Evolutionary conservation across 345 rosid genomes (phyloP).

Genomic region (Pugionium cornutum): DNA sequence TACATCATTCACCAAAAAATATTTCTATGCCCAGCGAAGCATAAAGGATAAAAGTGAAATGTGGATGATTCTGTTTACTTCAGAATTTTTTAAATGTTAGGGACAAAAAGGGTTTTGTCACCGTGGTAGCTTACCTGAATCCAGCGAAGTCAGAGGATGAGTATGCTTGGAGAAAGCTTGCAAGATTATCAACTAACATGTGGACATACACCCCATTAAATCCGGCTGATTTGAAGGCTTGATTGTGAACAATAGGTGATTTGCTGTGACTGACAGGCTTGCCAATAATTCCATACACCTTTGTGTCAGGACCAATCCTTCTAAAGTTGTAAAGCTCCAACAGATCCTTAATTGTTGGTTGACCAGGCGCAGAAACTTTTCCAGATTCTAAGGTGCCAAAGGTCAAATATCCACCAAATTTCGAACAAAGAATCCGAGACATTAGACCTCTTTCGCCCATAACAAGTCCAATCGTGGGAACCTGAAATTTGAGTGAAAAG

Average conservation of each 20-base stretch:
- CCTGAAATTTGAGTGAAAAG: slow-evolving; percentile 47
- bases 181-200: slow-evolving; percentile 76
- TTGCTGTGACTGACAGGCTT: slow-evolving; percentile 96
- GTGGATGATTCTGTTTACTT: slow-evolving; percentile 2
- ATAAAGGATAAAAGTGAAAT: not conserved
- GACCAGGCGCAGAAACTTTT: slow-evolving; percentile 87
- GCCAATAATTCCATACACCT: slow-evolving; percentile 85
- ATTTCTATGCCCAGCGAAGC: not conserved
- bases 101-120: not conserved
- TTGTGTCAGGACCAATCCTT: slow-evolving; percentile 78
- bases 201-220: slow-evolving; percentile 77
- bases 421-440: slow-evolving; percentile 84
- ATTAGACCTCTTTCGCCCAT: slow-evolving; percentile 95
- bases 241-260: slow-evolving; percentile 81
- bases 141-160: slow-evolving; percentile 87
- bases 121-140: slow-evolving; percentile 61
- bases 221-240: slow-evolving; percentile 82
- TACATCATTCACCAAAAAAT: slow-evolving; percentile 21
- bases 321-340: slow-evolving; percentile 81
- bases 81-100: not conserved
- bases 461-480: slow-evolving; percentile 80
- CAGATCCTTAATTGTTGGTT: slow-evolving; percentile 77
- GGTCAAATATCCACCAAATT: slow-evolving; percentile 89
- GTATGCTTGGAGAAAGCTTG: slow-evolving; percentile 69
- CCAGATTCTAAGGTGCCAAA: slow-evolving; percentile 87